Evolutionary conservation across 495 filamentous ascomycete species (phyloP), one percentile per base, ranked within the genome.

Genomic region (Xylaria grammica): DNA sequence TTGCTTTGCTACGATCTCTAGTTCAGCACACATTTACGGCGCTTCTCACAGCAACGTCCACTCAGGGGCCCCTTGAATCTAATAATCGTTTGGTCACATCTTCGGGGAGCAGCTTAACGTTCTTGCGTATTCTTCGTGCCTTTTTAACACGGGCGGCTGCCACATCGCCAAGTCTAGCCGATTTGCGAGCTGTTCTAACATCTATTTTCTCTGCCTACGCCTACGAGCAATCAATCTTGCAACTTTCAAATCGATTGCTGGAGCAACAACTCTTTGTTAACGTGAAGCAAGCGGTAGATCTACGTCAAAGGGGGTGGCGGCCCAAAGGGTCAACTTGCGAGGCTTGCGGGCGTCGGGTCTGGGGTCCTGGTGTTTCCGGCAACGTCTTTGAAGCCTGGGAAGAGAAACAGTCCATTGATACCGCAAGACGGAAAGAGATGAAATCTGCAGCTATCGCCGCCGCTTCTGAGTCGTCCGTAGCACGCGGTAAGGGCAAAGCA

Each of bases 151-250:
- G 92, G 20, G 93, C 93, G 0, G 89, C 91, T 1, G 78, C 81
- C 26, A 87, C 90, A 27, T 96, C 94, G 2, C 92, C 95, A 0
- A 94, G 90, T 27, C 85, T 98, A 0, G 88, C 91, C 4, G 93
- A 98, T 70, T 82, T 99, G 13, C 89, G 96, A 26, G 83, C 86
- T 45, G 93, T 97, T 1, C 84, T 99, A 3, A 81, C 87, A 1
- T 92, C 91, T 7, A 93, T 99, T 49, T 99, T 99, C 75, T 89
- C 94, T 1, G 94, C 96, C 0, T 98, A 99, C 70, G 87, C 92
- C 0, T 97, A 97, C 73, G 96, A 98, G 74, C 89, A 91, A 69
- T 91, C 90, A 4, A 89, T 99, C 13, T 82, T 98, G 20, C 82
- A 85, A 2, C 86, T 99, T 15, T 91, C 96, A 11, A 94, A 93